Conservation (phyloP, 257 asterid species). For the Solanum chmielewskii region DNA sequence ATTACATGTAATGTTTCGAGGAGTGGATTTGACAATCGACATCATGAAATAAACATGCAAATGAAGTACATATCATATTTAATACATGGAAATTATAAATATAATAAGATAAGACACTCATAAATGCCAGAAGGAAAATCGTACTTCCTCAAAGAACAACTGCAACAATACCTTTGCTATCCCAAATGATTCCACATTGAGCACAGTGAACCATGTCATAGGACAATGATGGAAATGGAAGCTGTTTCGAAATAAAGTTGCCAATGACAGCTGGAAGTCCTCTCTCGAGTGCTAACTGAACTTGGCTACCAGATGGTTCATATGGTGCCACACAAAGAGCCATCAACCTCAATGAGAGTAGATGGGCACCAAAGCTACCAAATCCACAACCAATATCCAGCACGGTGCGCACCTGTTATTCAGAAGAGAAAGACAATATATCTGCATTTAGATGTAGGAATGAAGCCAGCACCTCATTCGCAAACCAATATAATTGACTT, state of each 20-base stretch:
- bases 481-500: background rate
- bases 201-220: constrained; percentile 98
- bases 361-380: constrained; percentile 92
- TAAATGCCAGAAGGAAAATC: background rate
- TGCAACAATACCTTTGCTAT: constrained; percentile 54
- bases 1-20: background rate
- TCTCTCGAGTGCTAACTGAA: constrained; percentile 93
- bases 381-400: constrained; percentile 97
- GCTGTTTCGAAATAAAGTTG: constrained; percentile 66
- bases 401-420: constrained; percentile 68
- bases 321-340: constrained; percentile 89
- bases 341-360: constrained; percentile 84
- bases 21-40: background rate
- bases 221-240: constrained; percentile 88
- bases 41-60: background rate
- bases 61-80: background rate
- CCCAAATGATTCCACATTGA: constrained; percentile 89
- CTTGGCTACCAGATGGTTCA: constrained; percentile 96
- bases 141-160: background rate
- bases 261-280: constrained; percentile 97
- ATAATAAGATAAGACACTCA: background rate
- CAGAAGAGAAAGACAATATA: constrained; percentile 8
- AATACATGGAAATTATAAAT: background rate
- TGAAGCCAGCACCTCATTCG: background rate
- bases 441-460: background rate